Evolutionary conservation across 495 filamentous ascomycete species (phyloP).

Genomic region (Poronia punctata): DNA sequence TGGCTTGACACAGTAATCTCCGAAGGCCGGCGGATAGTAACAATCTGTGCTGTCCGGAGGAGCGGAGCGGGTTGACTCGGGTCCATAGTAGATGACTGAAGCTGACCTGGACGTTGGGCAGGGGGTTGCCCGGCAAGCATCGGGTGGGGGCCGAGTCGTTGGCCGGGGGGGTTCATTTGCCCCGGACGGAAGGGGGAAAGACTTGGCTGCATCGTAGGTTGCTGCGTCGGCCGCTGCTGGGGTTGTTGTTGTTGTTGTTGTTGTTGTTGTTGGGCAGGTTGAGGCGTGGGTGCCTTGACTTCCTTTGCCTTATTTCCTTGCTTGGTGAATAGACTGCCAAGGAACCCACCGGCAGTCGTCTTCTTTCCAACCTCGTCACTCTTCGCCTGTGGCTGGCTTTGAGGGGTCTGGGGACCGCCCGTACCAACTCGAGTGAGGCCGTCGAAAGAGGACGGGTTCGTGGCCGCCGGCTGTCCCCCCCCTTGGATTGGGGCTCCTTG

Average conservation of each 20-base stretch:
- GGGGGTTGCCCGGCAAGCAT: conserved; percentile 18
- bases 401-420: conserved; percentile 10
- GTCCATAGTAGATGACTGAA: conserved; percentile 3
- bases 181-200: conserved; percentile 15
- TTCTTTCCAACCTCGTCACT: conserved; percentile 21
- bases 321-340: conserved; percentile 22
- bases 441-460: background rate
- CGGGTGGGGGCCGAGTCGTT: conserved; percentile 14
- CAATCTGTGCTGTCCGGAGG: conserved; percentile 17
- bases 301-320: conserved; percentile 19
- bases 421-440: conserved; percentile 12
- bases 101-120: conserved; percentile 14
- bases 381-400: conserved; percentile 10
- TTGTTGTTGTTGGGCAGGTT: conserved; percentile 11
- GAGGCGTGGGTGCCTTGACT: conserved; percentile 13
- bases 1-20: conserved; percentile 23
- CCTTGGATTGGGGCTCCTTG: background rate
- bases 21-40: conserved; percentile 20
- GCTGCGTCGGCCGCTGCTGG: conserved; percentile 11
- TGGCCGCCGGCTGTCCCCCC: background rate
- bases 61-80: conserved; percentile 10
- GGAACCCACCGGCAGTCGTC: conserved; percentile 15
- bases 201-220: conserved; percentile 9
- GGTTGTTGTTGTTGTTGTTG: conserved; percentile 10
- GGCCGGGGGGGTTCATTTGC: conserved; percentile 18